phyloP scores from a whole-genome alignment of 148 eudicot species.

The Silene latifolia region DNA sequence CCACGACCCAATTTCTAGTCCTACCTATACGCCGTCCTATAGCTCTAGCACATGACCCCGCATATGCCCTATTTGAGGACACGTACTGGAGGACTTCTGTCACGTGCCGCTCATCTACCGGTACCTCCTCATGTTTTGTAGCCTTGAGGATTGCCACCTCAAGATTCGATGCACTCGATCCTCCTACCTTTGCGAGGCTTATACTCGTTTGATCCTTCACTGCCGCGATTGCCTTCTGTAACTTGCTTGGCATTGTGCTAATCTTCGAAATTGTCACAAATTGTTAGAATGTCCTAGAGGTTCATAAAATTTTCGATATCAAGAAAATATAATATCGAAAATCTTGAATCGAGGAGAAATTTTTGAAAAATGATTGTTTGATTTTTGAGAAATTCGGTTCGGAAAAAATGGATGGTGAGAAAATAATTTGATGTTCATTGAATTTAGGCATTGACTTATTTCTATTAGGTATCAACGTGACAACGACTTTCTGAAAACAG shows the following conservation, averaged over 20 bases:
- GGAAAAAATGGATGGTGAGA: conserved; percentile 14
- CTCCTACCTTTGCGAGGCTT: conserved; percentile 67
- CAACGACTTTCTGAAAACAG: conserved; percentile 9
- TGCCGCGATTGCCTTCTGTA: conserved; percentile 68
- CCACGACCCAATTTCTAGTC: conserved; percentile 81
- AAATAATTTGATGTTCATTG: conserved; percentile 2
- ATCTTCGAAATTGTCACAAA: not conserved
- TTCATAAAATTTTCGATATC: not conserved
- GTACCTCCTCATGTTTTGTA: conserved; percentile 67
- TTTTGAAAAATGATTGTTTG: not conserved
- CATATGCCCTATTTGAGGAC: conserved; percentile 51
- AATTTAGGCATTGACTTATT: conserved; percentile 8
- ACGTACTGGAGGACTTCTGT: conserved; percentile 42
- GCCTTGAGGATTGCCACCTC: conserved; percentile 76
- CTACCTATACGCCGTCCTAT: conserved; percentile 74
- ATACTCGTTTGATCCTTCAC: conserved; percentile 95
- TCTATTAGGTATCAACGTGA: conserved; percentile 22
- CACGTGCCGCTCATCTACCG: conserved; percentile 52
- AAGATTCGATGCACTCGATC: conserved; percentile 39
- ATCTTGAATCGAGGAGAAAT: not conserved
- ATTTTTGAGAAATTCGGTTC: not conserved
- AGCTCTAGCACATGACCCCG: conserved; percentile 69
- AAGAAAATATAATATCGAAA: not conserved
- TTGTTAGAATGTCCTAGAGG: conserved; percentile 4
- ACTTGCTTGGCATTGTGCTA: conserved; percentile 58